Conservation (phyloP, 768 basidiomycete genomes). For the Rhizopogon vesiculosus region DNA sequence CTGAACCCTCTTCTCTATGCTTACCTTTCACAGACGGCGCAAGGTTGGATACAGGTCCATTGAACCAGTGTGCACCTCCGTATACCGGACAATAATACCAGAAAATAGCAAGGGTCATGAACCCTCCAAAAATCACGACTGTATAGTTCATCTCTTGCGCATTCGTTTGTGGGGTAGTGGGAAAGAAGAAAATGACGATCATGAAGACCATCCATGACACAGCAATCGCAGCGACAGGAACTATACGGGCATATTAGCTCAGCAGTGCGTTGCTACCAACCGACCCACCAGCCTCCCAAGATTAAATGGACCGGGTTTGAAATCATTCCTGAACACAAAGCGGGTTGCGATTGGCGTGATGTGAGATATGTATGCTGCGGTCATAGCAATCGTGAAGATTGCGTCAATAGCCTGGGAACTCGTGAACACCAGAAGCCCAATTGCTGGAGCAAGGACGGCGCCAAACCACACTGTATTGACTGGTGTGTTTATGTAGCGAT, state of each 20-base stretch:
- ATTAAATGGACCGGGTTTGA: conserved; percentile 53
- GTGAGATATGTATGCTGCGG: conserved; percentile 45
- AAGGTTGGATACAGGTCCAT: conserved; percentile 18
- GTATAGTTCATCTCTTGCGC: conserved; percentile 35
- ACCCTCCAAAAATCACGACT: conserved; percentile 28
- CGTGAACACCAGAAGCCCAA: conserved; percentile 58
- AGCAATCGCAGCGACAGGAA: conserved; percentile 26
- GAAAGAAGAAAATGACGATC: conserved; percentile 28
- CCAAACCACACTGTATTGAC: conserved; percentile 53
- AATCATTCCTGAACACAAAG: conserved; percentile 41
- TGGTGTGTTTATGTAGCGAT: conserved; percentile 45
- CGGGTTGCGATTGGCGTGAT: conserved; percentile 50
- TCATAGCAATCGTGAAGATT: conserved; percentile 47
- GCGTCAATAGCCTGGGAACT: conserved; percentile 55
- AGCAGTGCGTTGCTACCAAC: neutral
- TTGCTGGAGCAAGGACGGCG: conserved; percentile 39
- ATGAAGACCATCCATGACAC: conserved; percentile 33
- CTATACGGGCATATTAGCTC: conserved; percentile 2
- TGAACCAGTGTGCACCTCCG: conserved; percentile 24
- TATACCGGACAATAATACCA: conserved; percentile 12
- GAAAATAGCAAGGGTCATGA: conserved; percentile 15
- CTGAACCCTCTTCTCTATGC: neutral
- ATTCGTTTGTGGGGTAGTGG: conserved; percentile 19
- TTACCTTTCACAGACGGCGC: neutral
- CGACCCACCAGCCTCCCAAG: conserved; percentile 30